phyloP scores from a whole-genome alignment of 2,329 filamentous ascomycete species.

The Hypoxylon sp. region DNA sequence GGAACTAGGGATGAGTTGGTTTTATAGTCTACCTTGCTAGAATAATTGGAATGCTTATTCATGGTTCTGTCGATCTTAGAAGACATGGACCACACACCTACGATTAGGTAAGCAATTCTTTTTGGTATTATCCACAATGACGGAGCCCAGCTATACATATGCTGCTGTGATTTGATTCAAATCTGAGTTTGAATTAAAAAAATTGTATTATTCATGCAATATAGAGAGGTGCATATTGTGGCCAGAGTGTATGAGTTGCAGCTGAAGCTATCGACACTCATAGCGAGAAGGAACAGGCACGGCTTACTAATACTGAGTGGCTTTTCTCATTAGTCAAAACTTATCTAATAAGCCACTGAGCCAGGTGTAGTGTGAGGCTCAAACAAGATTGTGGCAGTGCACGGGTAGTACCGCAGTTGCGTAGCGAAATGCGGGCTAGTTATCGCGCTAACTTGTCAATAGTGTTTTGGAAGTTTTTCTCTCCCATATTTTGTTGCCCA shows the following conservation, averaged over 20 bases:
- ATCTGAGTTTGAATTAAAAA: neutral
- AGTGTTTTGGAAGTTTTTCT: constrained; percentile 13
- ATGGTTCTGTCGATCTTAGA: too few relatives aligned
- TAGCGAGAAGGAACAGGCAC: neutral
- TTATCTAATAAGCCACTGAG: neutral
- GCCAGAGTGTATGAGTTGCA: neutral
- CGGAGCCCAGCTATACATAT: too few relatives aligned
- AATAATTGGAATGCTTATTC: too few relatives aligned
- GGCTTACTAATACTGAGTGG: neutral
- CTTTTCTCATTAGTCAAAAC: neutral
- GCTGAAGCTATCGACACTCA: neutral
- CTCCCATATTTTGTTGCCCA: constrained; percentile 13
- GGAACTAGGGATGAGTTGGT: too few relatives aligned
- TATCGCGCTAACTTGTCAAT: neutral
- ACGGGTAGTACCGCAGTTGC: neutral
- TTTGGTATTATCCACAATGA: too few relatives aligned
- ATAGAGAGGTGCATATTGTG: too few relatives aligned
- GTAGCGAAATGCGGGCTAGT: neutral
- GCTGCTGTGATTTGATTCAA: neutral
- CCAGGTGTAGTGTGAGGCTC: neutral
- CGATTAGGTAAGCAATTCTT: too few relatives aligned
- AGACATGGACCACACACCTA: too few relatives aligned
- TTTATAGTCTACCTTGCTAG: too few relatives aligned
- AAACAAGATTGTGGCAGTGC: neutral
- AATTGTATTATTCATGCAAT: neutral